Evolutionary conservation across 345 rosid species (phyloP).

Genomic region (Eutrema heterophyllum): DNA sequence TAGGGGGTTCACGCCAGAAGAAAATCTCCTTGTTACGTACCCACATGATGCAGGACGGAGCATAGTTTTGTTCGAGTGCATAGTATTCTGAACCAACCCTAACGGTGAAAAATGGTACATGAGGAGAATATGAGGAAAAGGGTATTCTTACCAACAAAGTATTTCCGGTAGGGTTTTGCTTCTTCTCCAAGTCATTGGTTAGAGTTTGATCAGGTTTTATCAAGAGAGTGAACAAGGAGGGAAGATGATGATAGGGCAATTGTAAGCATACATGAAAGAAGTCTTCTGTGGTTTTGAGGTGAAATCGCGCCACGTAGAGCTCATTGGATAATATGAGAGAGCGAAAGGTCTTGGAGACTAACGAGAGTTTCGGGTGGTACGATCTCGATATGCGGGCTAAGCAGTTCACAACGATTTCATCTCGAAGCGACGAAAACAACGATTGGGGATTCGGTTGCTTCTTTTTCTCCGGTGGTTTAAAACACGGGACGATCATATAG

Average conservation of each 20-base stretch:
- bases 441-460: background rate
- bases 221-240: background rate
- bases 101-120: background rate
- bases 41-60: too few relatives aligned
- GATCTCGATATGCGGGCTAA: background rate
- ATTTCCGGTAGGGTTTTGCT: background rate
- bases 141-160: background rate
- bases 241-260: background rate
- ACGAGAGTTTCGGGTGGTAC: background rate
- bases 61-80: too few relatives aligned
- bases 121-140: background rate
- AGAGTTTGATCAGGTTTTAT: background rate
- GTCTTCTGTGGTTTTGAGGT: background rate
- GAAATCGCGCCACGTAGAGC: background rate
- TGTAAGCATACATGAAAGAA: background rate
- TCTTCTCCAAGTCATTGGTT: background rate
- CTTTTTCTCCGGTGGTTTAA: background rate
- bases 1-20: too few relatives aligned
- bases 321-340: background rate
- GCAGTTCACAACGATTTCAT: background rate
- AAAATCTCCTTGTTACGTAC: too few relatives aligned
- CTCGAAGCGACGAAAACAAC: background rate
- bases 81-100: too few relatives aligned
- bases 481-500: too few relatives aligned
- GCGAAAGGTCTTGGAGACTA: background rate